These are phyloP conservation scores for Beta macrorhiza DNA, from an alignment of 179 eudicot species.

Conservation along the genomic window DNA sequence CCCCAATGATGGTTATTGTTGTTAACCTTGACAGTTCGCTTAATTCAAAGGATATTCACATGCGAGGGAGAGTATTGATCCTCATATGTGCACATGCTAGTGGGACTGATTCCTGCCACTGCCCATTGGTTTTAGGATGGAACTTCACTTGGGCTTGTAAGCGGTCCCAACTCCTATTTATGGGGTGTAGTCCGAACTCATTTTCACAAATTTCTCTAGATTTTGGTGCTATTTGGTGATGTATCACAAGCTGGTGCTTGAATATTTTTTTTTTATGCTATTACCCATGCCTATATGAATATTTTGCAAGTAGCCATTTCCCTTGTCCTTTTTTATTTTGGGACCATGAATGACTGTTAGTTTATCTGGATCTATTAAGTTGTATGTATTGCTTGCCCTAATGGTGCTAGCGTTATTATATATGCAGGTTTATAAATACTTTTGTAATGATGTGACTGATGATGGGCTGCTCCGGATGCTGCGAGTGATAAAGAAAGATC, in stretches of 20 bases:
- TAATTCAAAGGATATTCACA: too few relatives aligned
- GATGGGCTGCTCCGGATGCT: slow-evolving; percentile 84
- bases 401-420: neutral
- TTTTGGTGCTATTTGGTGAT: neutral
- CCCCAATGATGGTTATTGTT: too few relatives aligned
- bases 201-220: too few relatives aligned
- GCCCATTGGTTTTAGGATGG: too few relatives aligned
- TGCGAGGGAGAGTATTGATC: too few relatives aligned
- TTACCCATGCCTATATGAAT: neutral
- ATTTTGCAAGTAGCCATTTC: neutral
- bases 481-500: slow-evolving; percentile 84
- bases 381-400: neutral
- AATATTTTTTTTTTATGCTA: neutral
- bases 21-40: too few relatives aligned
- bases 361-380: neutral
- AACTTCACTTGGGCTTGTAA: neutral
- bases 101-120: too few relatives aligned
- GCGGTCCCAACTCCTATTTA: too few relatives aligned
- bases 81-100: too few relatives aligned
- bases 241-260: neutral
- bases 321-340: neutral
- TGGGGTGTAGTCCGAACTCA: too few relatives aligned
- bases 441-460: slow-evolving; percentile 65
- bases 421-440: slow-evolving; percentile 75
- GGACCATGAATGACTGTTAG: neutral